Percentiles rank a stretch among this genome's conserved stretches.
These are phyloP conservation scores for Leucocoprinus sp. DNA, from an alignment of 768 basidiomycete species.

Conservation along the genomic window DNA sequence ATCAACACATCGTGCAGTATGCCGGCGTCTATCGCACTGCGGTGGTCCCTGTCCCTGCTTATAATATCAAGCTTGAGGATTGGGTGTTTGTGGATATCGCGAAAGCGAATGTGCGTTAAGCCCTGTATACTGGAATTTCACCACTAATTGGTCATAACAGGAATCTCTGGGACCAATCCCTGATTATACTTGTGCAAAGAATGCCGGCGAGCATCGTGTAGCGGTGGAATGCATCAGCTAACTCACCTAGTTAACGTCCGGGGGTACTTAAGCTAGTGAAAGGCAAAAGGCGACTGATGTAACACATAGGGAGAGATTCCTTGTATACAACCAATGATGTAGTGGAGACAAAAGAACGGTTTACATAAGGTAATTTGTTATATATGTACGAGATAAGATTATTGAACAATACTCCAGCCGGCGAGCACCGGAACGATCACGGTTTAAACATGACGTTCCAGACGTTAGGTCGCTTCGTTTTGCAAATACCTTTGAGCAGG, in stretches of 20 bases:
- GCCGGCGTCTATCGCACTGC: constrained; percentile 35
- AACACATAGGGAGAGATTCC: no score
- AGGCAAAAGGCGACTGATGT: no score
- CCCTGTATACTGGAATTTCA: background rate
- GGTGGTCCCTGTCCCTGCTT: constrained; percentile 20
- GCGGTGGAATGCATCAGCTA: no score
- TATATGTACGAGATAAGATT: no score
- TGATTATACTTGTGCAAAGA: no score
- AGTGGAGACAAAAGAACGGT: no score
- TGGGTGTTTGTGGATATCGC: constrained; percentile 28
- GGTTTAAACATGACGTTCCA: background rate
- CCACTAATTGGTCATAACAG: background rate
- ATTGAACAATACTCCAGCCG: background rate
- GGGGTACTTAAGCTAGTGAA: no score
- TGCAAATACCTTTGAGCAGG: background rate
- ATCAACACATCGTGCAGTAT: constrained; percentile 19
- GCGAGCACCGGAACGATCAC: background rate
- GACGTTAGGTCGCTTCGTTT: background rate
- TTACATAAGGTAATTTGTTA: no score
- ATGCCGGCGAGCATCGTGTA: no score
- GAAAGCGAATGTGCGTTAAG: constrained; percentile 26
- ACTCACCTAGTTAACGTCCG: no score
- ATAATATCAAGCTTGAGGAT: constrained; percentile 19
- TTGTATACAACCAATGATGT: no score
- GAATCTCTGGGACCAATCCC: constrained; percentile 9